Evolutionary conservation across 768 basidiomycete species (phyloP).

Genomic region (Tricholoma bakamatsutake): DNA sequence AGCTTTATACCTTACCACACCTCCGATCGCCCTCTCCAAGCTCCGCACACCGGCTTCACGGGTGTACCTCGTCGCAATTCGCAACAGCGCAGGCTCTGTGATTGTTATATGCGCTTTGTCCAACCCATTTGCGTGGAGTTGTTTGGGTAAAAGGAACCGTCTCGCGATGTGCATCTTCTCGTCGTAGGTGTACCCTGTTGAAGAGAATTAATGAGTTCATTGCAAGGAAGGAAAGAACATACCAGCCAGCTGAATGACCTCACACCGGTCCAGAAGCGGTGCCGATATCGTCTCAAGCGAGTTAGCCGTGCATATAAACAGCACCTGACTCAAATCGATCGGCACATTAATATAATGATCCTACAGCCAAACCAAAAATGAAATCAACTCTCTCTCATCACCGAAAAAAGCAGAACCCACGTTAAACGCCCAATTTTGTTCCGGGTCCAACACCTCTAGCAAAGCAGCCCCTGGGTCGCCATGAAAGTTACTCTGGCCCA

Average conservation of each 20-base stretch:
- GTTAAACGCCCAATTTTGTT: conserved; percentile 83
- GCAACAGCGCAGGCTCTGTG: conserved; percentile 62
- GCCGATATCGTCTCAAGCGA: conserved; percentile 83
- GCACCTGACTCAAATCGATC: conserved; percentile 79
- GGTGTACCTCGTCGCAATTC: conserved; percentile 76
- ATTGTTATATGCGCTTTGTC: conserved; percentile 53
- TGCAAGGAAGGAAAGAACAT: conserved; percentile 10
- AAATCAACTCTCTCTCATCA: background rate
- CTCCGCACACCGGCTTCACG: conserved; percentile 91
- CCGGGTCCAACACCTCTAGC: conserved; percentile 90
- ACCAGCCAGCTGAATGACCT: conserved; percentile 79
- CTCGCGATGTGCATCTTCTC: conserved; percentile 90
- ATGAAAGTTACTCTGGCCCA: conserved; percentile 82
- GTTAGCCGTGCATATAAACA: conserved; percentile 94
- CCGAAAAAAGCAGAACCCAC: conserved; percentile 28
- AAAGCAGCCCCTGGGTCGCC: conserved; percentile 90
- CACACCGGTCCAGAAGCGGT: conserved; percentile 86
- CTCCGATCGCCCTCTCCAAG: conserved; percentile 80
- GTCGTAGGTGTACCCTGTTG: conserved; percentile 71
- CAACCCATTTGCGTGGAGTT: conserved; percentile 74
- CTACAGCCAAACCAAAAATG: conserved; percentile 26
- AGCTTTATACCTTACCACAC: conserved; percentile 87
- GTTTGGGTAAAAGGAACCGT: conserved; percentile 86
- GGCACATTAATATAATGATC: conserved; percentile 93
- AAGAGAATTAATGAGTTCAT: background rate